Evolutionary conservation across 768 basidiomycete species (phyloP).

Genomic region (Antrodiella citrinella): DNA sequence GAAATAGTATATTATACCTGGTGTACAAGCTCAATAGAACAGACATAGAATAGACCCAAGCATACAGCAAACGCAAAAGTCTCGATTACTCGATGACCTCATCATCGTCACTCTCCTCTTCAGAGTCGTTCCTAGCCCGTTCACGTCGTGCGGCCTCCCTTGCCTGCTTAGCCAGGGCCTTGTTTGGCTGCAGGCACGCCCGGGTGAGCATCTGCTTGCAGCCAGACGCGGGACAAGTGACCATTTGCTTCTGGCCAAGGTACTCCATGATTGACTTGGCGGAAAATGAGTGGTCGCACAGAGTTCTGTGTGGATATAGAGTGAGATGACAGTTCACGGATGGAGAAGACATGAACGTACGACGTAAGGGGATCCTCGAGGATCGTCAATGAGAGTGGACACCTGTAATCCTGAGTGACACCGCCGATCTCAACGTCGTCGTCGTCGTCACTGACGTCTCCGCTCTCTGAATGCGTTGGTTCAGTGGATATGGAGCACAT

Average conservation of each 20-base stretch:
- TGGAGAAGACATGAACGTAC: constrained; percentile 37
- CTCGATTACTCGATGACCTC: constrained; percentile 48
- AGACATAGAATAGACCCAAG: not conserved
- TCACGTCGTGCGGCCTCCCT: constrained; percentile 50
- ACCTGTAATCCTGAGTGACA: constrained; percentile 73
- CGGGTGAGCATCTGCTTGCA: constrained; percentile 55
- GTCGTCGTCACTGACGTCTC: constrained; percentile 76
- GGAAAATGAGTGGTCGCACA: constrained; percentile 83
- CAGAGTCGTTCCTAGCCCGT: constrained; percentile 26
- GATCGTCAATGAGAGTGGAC: constrained; percentile 65
- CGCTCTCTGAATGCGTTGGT: constrained; percentile 48
- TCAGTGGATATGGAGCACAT: not conserved
- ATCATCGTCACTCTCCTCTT: constrained; percentile 29
- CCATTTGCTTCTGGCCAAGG: constrained; percentile 33
- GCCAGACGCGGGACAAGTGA: constrained; percentile 64
- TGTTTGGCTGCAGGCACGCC: constrained; percentile 43
- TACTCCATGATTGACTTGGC: constrained; percentile 58
- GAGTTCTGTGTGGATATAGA: constrained; percentile 21
- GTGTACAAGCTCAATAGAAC: too few relatives aligned
- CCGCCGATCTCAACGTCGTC: constrained; percentile 89
- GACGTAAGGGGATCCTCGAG: constrained; percentile 75
- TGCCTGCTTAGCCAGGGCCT: constrained; percentile 53
- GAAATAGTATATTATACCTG: too few relatives aligned
- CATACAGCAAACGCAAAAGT: not conserved
- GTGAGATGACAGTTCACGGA: not conserved